Evolutionary conservation across 352 stramenopile species (phyloP), one percentile per base, ranked within the genome.

Genomic region (Pythium periplocum): DNA sequence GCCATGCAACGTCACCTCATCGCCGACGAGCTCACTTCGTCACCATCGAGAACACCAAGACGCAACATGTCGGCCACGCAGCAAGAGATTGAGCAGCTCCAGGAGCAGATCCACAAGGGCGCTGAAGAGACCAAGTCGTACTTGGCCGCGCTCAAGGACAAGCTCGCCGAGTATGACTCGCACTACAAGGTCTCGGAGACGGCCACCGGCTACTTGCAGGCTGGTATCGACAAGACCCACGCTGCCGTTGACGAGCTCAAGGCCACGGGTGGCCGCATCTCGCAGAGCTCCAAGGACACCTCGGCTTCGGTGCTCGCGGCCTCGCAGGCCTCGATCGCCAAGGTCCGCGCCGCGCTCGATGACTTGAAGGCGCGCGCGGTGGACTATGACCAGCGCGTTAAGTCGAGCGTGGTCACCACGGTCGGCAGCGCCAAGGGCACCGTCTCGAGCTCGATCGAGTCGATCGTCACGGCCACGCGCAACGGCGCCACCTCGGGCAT

Each of bases 41-140:
- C 17, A 26, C 17, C 17, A 26, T 26, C 17, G 17, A 26, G 17
- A 26, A 26, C 17, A 26, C 17, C 17, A 26, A 26, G 17, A 26
- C 17, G 17, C 17, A 26, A 26, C 41, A 48, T 50, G 47, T 45
- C 58, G 17, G 48, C 52, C 37, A 49, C 59, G 49, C 35, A 61
- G 26, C 37, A 63, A 48, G 64, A 85, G 45, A 60, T 88, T 35
- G 63, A 78, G 53, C 80, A 86, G 65, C 67, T 90, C 37, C 75
- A 87, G 62, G 59, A 76, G 58, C 75, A 86, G 65, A 84, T 90
- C 55, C 61, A 81, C 43, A 71, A 84, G 57, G 75, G 80, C 53
- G 66, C 78, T 9, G 69, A 87, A 53, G 77, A 88, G 64, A 87
- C 80, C 62, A 87, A 86, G 68, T 80, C 75, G 61, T 88, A 91